phyloP scores from a whole-genome alignment of 2,329 filamentous ascomycete genomes.

The Helicocarpus griseus region DNA sequence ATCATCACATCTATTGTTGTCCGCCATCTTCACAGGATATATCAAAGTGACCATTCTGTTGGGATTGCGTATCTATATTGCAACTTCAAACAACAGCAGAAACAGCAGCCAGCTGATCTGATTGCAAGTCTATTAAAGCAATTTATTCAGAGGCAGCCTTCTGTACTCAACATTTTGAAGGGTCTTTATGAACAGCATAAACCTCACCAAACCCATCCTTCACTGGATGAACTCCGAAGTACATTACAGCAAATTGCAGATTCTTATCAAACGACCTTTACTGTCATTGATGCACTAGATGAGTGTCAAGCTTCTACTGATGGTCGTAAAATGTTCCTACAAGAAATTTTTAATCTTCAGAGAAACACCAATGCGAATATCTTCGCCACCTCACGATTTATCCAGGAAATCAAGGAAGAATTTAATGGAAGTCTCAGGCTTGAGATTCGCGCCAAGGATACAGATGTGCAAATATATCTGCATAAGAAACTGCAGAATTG shows the following conservation, averaged over 20 bases:
- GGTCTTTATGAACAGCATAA: slow-evolving; percentile 6
- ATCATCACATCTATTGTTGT: slow-evolving; percentile 10
- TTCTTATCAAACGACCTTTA: slow-evolving; percentile 4
- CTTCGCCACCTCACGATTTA: neutral
- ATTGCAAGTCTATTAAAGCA: neutral
- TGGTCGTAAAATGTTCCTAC: neutral
- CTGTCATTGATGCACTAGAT: slow-evolving; percentile 13
- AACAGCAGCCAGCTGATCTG: slow-evolving; percentile 1
- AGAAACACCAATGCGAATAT: neutral
- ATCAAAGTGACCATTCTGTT: neutral
- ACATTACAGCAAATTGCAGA: neutral
- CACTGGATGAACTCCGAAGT: slow-evolving; percentile 3
- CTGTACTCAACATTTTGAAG: slow-evolving; percentile 3
- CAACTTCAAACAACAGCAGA: neutral
- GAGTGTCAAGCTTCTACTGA: slow-evolving; percentile 5
- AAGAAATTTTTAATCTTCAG: neutral
- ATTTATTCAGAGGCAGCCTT: neutral
- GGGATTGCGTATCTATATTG: slow-evolving; percentile 3
- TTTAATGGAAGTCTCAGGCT: neutral
- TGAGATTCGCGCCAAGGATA: neutral
- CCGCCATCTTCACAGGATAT: slow-evolving; percentile 2
- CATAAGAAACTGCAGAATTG: slow-evolving; percentile 4
- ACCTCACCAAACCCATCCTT: neutral
- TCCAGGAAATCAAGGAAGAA: neutral
- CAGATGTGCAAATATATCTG: slow-evolving; percentile 7